Evolutionary conservation across 768 basidiomycete species (phyloP).

Genomic region (Tricholoma furcatifolium): DNA sequence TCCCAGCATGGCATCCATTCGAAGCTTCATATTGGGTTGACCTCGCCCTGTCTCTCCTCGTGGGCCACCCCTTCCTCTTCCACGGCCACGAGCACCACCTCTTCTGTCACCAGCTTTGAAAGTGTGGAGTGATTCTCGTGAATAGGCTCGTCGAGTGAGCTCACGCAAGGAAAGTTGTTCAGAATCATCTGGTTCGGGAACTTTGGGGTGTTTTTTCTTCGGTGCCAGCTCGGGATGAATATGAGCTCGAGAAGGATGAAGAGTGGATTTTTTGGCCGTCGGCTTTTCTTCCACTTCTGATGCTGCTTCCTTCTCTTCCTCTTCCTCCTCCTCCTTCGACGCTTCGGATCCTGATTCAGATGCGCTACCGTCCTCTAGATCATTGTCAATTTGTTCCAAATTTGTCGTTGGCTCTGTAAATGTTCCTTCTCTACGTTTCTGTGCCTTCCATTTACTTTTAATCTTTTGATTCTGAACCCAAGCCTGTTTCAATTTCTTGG

Average conservation of each 20-base stretch:
- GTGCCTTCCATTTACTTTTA: conserved; percentile 73
- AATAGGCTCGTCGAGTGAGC: conserved; percentile 62
- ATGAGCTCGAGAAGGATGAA: conserved; percentile 27
- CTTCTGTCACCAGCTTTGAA: conserved; percentile 49
- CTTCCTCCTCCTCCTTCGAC: conserved; percentile 13
- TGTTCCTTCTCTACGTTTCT: conserved; percentile 53
- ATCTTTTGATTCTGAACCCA: conserved; percentile 81
- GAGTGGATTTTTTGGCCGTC: conserved; percentile 11
- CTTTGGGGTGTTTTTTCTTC: conserved; percentile 16
- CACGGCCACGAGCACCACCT: conserved; percentile 20
- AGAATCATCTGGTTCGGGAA: conserved; percentile 15
- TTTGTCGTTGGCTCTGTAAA: conserved; percentile 15
- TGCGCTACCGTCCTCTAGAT: conserved; percentile 12
- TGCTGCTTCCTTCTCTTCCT: conserved; percentile 13
- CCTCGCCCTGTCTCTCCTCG: conserved; percentile 37
- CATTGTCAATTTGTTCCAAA: conserved; percentile 4
- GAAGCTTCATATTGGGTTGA: conserved; percentile 74
- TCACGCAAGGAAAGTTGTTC: conserved; percentile 48
- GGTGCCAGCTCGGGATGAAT: conserved; percentile 24
- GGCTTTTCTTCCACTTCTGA: conserved; percentile 14
- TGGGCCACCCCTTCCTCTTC: conserved; percentile 19
- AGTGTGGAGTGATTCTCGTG: conserved; percentile 53
- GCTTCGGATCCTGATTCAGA: conserved; percentile 18
- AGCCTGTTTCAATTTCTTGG: conserved; percentile 75
- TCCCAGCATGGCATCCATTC: conserved; percentile 86